Evolutionary conservation across 495 filamentous ascomycete species (phyloP), one percentile per base, ranked within the genome.

Genomic region (Aspergillus sclerotiicarbonarius): DNA sequence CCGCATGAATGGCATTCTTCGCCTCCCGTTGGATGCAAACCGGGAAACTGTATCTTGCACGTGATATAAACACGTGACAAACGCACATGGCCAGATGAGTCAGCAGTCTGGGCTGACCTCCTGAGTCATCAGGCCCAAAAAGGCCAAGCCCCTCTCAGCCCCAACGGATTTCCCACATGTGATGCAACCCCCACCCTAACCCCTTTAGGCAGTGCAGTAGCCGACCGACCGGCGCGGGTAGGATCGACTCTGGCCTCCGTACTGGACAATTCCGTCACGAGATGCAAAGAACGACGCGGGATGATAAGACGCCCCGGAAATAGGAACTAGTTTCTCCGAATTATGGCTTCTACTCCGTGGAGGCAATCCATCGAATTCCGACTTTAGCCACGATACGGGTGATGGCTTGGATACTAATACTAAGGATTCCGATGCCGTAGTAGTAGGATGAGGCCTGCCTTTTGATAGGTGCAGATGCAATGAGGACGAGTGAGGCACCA

Each of bases 141-240:
- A 50, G 52, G 33, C 46, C 44, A 56, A 45, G 47, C 20, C 19
- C 16, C 45, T 44, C 18, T 32, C 48, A 52, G 37, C 56, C 56
- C 39, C 56, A 58, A 53, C 56, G 37, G 35, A 57, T 45, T 57
- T 51, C 30, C 15, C 54, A 51, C 29, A 50, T 39, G 48, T 35
- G 33, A 56, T 31, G 19, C 15, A 47, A 66, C 63, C 63, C 63
- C 63, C 63, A 63, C 63, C 30, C 63, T 66, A 66, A 53, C 20
- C 63, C 21, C 25, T 59, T 62, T 61, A n/a, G 63, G 57, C 44
- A 45, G 47, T 30, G 33, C 63, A 62, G 55, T 59, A 53, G 54
- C 63, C 63, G 63, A 50, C 51, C n/a, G 6, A n/a, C n/a, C 9
- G 35, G 9, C 12, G 15, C 31, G 21, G 19, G 15, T 15, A 54